These are phyloP conservation scores for Priceomyces haplophilus DNA, from an alignment of 805 yeast genomes.

Conservation along the genomic window DNA sequence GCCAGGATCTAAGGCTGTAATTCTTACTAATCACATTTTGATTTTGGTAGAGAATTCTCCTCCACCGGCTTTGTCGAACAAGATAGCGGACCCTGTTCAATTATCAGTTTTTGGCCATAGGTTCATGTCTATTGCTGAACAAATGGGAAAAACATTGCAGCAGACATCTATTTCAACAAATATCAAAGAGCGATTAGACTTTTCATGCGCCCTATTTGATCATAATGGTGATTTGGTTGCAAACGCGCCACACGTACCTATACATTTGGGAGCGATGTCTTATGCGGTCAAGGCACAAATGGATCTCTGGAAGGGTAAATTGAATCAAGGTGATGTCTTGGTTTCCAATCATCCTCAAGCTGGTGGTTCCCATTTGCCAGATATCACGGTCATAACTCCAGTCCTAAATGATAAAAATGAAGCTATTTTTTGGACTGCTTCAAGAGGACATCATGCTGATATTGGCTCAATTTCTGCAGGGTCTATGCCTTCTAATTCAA, in stretches of 20 bases:
- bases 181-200: slow-evolving; percentile 44
- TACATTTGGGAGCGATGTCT: slow-evolving; percentile 48
- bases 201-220: slow-evolving; percentile 46
- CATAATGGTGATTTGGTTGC: slow-evolving; percentile 42
- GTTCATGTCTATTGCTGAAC: slow-evolving; percentile 39
- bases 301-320: slow-evolving; percentile 38
- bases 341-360: slow-evolving; percentile 40
- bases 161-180: slow-evolving; percentile 46
- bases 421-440: slow-evolving; percentile 79
- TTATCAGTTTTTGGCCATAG: slow-evolving; percentile 41
- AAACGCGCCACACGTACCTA: slow-evolving; percentile 46
- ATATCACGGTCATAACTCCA: slow-evolving; percentile 86
- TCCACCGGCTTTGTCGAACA: slow-evolving; percentile 20
- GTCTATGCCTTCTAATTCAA: slow-evolving; percentile 87
- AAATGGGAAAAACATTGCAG: slow-evolving; percentile 45
- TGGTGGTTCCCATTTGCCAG: slow-evolving; percentile 36
- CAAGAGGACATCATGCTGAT: slow-evolving; percentile 91
- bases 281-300: slow-evolving; percentile 43
- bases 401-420: slow-evolving; percentile 46
- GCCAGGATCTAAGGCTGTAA: slow-evolving; percentile 29
- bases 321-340: slow-evolving; percentile 40
- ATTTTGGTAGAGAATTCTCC: slow-evolving; percentile 26
- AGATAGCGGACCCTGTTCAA: slow-evolving; percentile 35
- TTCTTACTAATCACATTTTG: slow-evolving; percentile 28
- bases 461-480: slow-evolving; percentile 89